Base-by-base conservation (phyloP, 768 basidiomycete genomes). In the Naganishia randhawae region DNA sequence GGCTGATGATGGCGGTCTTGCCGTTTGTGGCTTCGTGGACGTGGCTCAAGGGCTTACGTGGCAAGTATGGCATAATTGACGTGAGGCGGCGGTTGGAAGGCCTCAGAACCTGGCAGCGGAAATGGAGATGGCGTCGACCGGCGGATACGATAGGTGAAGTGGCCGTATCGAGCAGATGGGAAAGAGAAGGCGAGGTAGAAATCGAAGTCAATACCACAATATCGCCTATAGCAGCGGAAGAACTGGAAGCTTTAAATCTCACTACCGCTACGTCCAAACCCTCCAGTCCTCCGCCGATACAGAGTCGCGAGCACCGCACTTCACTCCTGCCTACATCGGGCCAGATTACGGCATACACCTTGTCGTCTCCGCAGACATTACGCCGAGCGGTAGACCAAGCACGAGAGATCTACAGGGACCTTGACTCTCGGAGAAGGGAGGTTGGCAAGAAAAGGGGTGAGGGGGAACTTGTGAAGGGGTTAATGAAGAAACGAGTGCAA, bases 291-390 rank as follows among this genome's bases (percentile, higher is more conserved):
- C 3, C 57, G 19, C n/a, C 54, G n/a, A 7, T 19, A 33, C n/a
- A 16, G 8, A 22, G 7, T n/a, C n/a, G 3, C 54, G 19, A 37
- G 9, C 54, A 6, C 14, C 54, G 54, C 3, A 37, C 11, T 19
- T 55, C 54, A 16, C 54, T 55, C 5, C 33, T 55, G 8, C 54
- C 54, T 16, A 19, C 54, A 19, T 55, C 54, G 16, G 9, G 22
- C 31, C 32, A 55, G 37, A 55, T 61, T 13, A 61, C 57, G 14
- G 57, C 57, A 29, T 61, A 61, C 57, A 61, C 57, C n/a, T 25
- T 61, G 3, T 61, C 57, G 10, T 61, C 57, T 7, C 57, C 57
- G 22, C 57, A 61, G 27, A 61, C 57, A 13, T 39, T 61, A 0
- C 57, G 57, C 22, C 35, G 57, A 1, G 57, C 57, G 3, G 57